These are phyloP conservation scores for Oldenlandia corymbosa DNA, from an alignment of 257 asterid species.

Conservation along the genomic window DNA sequence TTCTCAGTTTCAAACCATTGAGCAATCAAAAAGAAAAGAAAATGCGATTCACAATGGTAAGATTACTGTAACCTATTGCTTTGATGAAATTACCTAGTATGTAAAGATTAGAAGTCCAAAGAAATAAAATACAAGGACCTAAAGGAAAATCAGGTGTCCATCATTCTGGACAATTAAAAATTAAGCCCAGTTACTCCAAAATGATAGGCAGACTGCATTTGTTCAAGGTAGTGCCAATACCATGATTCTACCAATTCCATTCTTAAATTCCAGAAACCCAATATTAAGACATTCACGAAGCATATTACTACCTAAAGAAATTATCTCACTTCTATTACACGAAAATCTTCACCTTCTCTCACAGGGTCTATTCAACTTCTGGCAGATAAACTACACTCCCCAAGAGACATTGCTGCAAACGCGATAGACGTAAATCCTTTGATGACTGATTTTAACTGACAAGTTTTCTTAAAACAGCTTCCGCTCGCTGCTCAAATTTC, in stretches of 20 bases:
- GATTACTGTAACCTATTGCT: too few species aligned
- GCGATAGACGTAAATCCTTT: background rate
- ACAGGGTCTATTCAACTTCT: background rate
- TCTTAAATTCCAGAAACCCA: background rate
- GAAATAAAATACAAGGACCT: too few species aligned
- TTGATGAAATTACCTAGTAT: too few species aligned
- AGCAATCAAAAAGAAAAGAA: too few species aligned
- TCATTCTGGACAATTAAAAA: too few species aligned
- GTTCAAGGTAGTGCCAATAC: background rate
- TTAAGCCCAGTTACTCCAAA: too few species aligned
- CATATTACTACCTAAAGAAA: background rate
- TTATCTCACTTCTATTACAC: background rate
- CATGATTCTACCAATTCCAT: background rate
- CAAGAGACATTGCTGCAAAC: background rate
- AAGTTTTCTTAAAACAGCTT: conserved; percentile 68
- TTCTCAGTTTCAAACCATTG: too few species aligned
- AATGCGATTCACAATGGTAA: too few species aligned
- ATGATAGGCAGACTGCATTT: too few species aligned
- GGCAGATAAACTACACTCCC: conserved; percentile 1
- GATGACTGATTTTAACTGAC: conserved; percentile 23
- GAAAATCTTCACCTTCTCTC: conserved; percentile 3
- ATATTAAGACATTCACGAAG: background rate
- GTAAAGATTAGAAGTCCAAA: too few species aligned
- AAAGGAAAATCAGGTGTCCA: too few species aligned
- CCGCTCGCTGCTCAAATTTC: conserved; percentile 85